A percentile compares a stretch with the other conserved stretches of the same genome.
Evolutionary conservation across 2,329 filamentous ascomycete species (phyloP).

Genomic region (Teratosphaeria gauchensis): DNA sequence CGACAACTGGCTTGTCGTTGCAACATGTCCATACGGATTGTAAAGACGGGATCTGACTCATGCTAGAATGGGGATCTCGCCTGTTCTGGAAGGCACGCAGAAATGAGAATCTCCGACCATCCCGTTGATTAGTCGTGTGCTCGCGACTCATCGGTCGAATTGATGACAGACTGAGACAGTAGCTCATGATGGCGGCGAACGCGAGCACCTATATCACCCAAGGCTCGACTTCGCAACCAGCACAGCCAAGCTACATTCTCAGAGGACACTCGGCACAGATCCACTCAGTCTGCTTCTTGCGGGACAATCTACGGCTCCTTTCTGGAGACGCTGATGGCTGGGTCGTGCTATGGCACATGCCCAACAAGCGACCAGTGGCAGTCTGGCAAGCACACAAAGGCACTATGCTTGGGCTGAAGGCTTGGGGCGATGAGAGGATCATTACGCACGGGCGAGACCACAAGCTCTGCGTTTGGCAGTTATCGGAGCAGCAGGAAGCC

Average conservation of each 20-base stretch:
- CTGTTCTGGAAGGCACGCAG: not conserved
- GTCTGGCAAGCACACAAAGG: constrained; percentile 81
- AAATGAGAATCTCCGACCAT: not conserved
- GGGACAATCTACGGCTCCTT: constrained; percentile 63
- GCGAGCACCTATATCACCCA: not conserved
- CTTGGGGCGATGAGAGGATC: constrained; percentile 62
- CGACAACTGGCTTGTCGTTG: too few relatives aligned
- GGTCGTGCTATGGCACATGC: constrained; percentile 75
- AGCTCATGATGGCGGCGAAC: not conserved
- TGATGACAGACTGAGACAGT: not conserved
- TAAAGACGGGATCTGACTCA: not conserved
- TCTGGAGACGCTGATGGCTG: constrained; percentile 88
- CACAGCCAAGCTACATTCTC: constrained; percentile 60
- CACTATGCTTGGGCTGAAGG: constrained; percentile 63
- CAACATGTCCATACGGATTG: too few relatives aligned
- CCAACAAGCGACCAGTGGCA: constrained; percentile 67
- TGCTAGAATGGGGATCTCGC: not conserved
- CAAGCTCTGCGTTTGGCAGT: constrained; percentile 35
- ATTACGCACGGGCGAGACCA: constrained; percentile 53
- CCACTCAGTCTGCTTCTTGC: constrained; percentile 65
- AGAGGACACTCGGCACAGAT: constrained; percentile 77
- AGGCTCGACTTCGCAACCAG: constrained; percentile 29
- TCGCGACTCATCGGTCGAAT: not conserved
- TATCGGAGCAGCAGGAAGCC: constrained; percentile 58
- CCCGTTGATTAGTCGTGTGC: not conserved